Percentiles rank a stretch among this genome's conserved stretches.
These are phyloP conservation scores for Colletotrichum sp. DNA, from an alignment of 2,329 filamentous ascomycete species.

Conservation along the genomic window DNA sequence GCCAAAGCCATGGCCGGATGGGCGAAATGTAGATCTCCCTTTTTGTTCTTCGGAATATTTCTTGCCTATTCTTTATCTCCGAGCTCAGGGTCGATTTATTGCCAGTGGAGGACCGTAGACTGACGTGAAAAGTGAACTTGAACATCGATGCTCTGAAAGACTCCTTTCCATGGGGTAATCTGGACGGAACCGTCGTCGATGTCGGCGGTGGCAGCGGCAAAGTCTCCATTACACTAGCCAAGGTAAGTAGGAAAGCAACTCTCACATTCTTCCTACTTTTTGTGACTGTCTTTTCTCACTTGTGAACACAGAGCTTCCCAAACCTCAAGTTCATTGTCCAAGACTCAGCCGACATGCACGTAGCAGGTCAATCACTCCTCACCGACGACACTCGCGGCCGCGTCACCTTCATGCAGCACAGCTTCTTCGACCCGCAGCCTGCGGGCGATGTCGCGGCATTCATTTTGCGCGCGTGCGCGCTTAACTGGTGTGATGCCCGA, in stretches of 20 bases:
- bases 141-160: slow-evolving; percentile 19
- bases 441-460: slow-evolving; percentile 19
- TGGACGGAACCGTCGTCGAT: slow-evolving; percentile 27
- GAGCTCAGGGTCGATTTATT: too few species aligned
- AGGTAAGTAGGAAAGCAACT: background rate
- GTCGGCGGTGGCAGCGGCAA: slow-evolving; percentile 29
- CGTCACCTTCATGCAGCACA: slow-evolving; percentile 23
- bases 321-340: slow-evolving; percentile 30
- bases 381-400: slow-evolving; percentile 14
- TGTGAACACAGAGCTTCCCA: slow-evolving; percentile 12
- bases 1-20: slow-evolving; percentile 22
- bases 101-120: too few species aligned
- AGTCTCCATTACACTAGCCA: background rate
- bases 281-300: background rate
- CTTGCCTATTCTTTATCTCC: too few species aligned
- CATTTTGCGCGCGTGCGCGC: slow-evolving; percentile 29
- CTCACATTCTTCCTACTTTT: background rate
- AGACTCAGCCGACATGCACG: slow-evolving; percentile 26
- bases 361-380: slow-evolving; percentile 19
- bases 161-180: slow-evolving; percentile 23
- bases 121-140: background rate
- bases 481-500: slow-evolving; percentile 28
- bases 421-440: slow-evolving; percentile 32
- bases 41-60: too few species aligned
- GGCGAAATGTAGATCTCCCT: background rate